phyloP scores from a whole-genome alignment of 2,329 filamentous ascomycete species.

The Cladophialophora immunda region DNA sequence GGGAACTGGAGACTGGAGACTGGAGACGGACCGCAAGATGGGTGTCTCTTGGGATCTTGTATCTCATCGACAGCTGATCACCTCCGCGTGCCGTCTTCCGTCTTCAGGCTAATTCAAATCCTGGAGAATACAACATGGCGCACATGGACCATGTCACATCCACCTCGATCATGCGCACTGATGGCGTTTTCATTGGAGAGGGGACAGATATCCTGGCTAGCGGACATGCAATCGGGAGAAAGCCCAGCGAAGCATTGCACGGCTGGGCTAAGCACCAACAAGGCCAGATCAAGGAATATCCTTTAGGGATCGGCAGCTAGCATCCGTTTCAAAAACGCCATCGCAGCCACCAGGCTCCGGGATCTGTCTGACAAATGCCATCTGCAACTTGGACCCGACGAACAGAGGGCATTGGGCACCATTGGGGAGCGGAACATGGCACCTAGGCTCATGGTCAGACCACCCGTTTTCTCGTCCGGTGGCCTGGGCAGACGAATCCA shows the following conservation, averaged over 20 bases:
- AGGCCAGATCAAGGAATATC: constrained; percentile 25
- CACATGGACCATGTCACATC: not conserved
- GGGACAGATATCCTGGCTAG: constrained; percentile 16
- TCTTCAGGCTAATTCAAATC: constrained; percentile 33
- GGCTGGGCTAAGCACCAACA: constrained; percentile 13
- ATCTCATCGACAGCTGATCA: constrained; percentile 5
- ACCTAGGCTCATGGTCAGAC: not conserved
- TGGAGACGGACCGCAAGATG: constrained; percentile 4
- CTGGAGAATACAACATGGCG: constrained; percentile 19
- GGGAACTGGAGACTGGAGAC: constrained; percentile 1
- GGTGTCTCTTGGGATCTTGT: constrained; percentile 1
- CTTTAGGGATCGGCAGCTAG: constrained; percentile 29
- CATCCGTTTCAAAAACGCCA: constrained; percentile 29
- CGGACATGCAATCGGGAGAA: constrained; percentile 17
- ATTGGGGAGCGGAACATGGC: not conserved
- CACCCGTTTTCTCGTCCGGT: not conserved
- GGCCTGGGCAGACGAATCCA: not conserved
- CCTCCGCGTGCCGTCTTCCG: not conserved
- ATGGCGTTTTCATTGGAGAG: constrained; percentile 22
- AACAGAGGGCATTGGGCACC: not conserved
- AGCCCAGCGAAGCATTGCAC: constrained; percentile 20
- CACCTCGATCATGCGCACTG: constrained; percentile 17
- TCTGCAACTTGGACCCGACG: not conserved
- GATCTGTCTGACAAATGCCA: constrained; percentile 9
- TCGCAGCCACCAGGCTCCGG: constrained; percentile 10